Evolutionary conservation across 176 grass and related monocot genomes (phyloP), one percentile per base, ranked within the genome.

Genomic region (Tillandsia fasciculata): DNA sequence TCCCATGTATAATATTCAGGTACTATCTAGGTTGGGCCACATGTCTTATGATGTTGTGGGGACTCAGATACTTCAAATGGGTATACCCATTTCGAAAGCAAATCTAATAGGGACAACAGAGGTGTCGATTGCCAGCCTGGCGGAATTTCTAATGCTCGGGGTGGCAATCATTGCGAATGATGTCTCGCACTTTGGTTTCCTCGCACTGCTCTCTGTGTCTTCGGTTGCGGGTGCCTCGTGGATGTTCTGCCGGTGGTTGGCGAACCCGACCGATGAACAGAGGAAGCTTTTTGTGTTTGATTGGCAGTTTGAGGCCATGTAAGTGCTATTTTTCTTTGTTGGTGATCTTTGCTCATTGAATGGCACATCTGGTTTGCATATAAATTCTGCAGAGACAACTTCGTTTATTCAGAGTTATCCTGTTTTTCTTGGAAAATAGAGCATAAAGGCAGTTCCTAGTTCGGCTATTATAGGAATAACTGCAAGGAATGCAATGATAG

Each of bases 11-110:
- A 53, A 80, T 79, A 58, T 77, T 51, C 82, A 96, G 91, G 87
- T 82, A 48, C 50, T 99, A 51, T 99, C 94, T 53, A 81, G 89
- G 73, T 52, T 99, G 56, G 94, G 94, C 11, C 94, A 90, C 71
- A 99, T 99, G 87, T 99, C 94, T 66, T 99, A 99, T 70, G 94
- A 99, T 77, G 86, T 93, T 70, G 86, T 93, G 0, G 94, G 89
- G 47, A 99, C 94, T 27, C 94, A 99, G 74, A 99, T 99, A 12
- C 80, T 99, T 66, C 94, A 99, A 69, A 99, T 84, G 10, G 94
- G 94, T n/a, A 83, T 93, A 29, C 89, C 89, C 9, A 70, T 83
- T 59, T 82, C 86, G 50, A 99, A 93, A 83, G 94, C 87, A 83
- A 99, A 99, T 74, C 84, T 99, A 68, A 99, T 99, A 1, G 94